Evolutionary conservation across 306 rosid genomes (phyloP), one percentile per base, ranked within the genome.

Genomic region (Prunus kanzakura): DNA sequence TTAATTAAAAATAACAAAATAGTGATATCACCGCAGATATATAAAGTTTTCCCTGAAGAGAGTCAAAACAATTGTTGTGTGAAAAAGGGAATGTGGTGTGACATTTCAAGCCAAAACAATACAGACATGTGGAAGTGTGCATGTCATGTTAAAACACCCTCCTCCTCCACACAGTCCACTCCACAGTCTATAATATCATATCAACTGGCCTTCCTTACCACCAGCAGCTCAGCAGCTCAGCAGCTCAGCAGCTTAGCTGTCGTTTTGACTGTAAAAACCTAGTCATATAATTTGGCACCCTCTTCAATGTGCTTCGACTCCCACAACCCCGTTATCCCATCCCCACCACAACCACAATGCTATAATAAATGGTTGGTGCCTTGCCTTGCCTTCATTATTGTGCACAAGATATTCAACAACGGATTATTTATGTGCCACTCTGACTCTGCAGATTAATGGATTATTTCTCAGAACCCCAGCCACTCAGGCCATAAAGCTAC

Each of bases 241-340:
- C 74, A 32, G 38, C 38, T 5, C 38, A 32, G 38, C 65, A 63
- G 45, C 61, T 64, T 51, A 54, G 82, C 74, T 79, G 78, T 79
- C 73, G 61, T 50, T 64, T 65, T 74, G 56, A 73, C 70, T 73
- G 63, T 61, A 73, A 57, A 7, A 56, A 67, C 79, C 69, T 67
- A 66, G 79, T 67, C 76, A 68, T 60, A 66, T 67, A 72, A 73
- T 68, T 73, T 51, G 77, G 77, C 77, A 61, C 77, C 77, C 77
- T 18, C 69, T 73, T 73, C 61, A 18, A 61, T 61, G 77, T 27
- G 77, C 60, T 61, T 61, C 49, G 69, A 73, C 68, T 43, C 45
- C 38, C 38, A 32, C 6, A 32, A 32, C 13, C 38, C 65, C 65
- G 4, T 16, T 38, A 38, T 38, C 43, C 41, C 41, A 35, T 29